Percentiles rank a stretch among this genome's conserved stretches.
These are phyloP conservation scores for Deuterostichococcus epilithicus DNA, from an alignment of 139 green algal species.

Conservation along the genomic window DNA sequence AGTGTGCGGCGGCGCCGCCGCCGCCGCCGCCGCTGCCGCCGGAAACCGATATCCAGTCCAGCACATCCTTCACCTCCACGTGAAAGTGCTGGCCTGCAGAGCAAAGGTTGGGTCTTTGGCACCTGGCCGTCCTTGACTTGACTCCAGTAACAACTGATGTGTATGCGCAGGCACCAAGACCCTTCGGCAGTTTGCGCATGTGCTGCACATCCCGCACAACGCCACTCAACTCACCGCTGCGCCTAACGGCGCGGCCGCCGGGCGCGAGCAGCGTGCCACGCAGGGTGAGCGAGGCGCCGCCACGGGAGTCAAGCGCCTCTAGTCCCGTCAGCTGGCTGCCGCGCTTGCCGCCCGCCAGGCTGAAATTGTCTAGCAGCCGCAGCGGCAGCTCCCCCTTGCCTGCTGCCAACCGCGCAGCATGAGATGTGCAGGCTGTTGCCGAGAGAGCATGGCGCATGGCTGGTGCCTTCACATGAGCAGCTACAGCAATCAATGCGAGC, in stretches of 20 bases:
- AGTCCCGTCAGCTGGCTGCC: neutral
- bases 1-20: neutral
- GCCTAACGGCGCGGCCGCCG: neutral
- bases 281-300: neutral
- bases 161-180: no score
- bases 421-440: neutral
- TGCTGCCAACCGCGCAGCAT: neutral
- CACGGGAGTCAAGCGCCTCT: neutral
- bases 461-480: neutral
- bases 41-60: neutral
- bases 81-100: neutral
- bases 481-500: no score
- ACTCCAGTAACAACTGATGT: no score
- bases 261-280: neutral
- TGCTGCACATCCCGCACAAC: neutral
- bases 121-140: no score
- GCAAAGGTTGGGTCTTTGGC: no score
- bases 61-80: neutral
- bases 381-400: conserved; percentile 17
- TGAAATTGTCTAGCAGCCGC: conserved; percentile 18
- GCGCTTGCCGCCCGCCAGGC: neutral
- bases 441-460: no score
- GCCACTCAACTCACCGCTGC: conserved; percentile 5
- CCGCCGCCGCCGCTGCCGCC: no score
- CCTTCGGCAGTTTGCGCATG: no score